Evolutionary conservation across 2,329 filamentous ascomycete species (phyloP).

Genomic region (Exophiala lecanii-corni): DNA sequence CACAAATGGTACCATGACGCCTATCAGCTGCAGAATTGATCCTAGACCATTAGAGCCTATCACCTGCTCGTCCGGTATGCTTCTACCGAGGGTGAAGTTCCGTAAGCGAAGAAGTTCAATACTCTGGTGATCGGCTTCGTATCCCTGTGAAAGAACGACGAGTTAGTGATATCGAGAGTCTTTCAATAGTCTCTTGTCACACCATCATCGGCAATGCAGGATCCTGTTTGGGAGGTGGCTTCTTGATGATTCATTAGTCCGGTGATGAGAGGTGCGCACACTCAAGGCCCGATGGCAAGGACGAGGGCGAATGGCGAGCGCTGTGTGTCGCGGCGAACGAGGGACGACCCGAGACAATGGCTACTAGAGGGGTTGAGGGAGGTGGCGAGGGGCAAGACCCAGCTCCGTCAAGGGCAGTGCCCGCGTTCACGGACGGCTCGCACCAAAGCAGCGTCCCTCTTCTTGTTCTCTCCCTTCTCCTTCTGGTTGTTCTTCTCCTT

Average conservation of each 20-base stretch:
- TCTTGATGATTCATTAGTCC: background rate
- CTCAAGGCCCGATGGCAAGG: too few relatives aligned
- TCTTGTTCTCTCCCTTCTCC: too few relatives aligned
- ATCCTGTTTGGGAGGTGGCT: background rate
- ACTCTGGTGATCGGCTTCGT: constrained; percentile 67
- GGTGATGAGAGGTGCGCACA: constrained; percentile 13
- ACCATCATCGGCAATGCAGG: too few relatives aligned
- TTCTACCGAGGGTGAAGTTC: constrained; percentile 69
- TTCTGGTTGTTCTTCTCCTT: too few relatives aligned
- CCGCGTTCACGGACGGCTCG: too few relatives aligned
- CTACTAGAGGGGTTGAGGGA: constrained; percentile 3
- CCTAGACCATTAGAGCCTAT: constrained; percentile 59
- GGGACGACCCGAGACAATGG: constrained; percentile 14
- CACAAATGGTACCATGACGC: constrained; percentile 72
- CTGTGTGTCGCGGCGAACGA: constrained; percentile 1
- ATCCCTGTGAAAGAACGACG: constrained; percentile 55
- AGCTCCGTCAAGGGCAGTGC: too few relatives aligned
- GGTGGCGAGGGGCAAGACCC: constrained; percentile 10
- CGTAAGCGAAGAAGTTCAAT: constrained; percentile 75
- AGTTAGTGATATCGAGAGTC: too few relatives aligned
- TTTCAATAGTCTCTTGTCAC: too few relatives aligned
- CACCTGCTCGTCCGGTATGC: constrained; percentile 63
- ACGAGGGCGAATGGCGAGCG: too few relatives aligned
- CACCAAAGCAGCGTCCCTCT: too few relatives aligned
- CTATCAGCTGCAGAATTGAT: constrained; percentile 60